Percentiles rank a stretch among this genome's conserved stretches.
Conservation (phyloP, 768 basidiomycete species). For the Boletus tomentosulus region DNA sequence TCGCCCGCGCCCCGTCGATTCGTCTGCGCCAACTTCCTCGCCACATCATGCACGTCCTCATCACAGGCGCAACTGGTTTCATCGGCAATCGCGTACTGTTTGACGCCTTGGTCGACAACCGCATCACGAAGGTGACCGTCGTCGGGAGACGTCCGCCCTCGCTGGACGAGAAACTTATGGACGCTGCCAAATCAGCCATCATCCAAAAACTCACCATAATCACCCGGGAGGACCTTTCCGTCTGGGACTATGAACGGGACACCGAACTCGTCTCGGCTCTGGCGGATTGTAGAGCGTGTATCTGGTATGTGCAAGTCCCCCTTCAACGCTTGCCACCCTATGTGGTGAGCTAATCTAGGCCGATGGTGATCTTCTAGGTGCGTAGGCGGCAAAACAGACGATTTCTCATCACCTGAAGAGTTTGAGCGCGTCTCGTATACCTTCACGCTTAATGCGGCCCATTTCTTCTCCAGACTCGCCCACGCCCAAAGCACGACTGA, state of each 20-base stretch:
- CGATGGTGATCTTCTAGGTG: constrained; percentile 12
- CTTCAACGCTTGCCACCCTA: neutral
- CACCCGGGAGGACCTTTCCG: constrained; percentile 21
- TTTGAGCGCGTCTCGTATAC: constrained; percentile 25
- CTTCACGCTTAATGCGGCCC: constrained; percentile 21
- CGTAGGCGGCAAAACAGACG: constrained; percentile 23
- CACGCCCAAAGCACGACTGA: neutral
- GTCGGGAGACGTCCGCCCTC: constrained; percentile 21
- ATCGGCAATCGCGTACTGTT: constrained; percentile 19
- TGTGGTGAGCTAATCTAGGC: constrained; percentile 2
- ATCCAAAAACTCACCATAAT: constrained; percentile 20
- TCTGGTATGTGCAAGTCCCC: constrained; percentile 14
- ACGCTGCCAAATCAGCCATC: constrained; percentile 13
- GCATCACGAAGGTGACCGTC: constrained; percentile 24
- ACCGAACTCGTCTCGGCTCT: constrained; percentile 20
- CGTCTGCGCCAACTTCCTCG: neutral
- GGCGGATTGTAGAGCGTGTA: constrained; percentile 21
- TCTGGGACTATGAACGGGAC: constrained; percentile 27
- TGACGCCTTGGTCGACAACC: constrained; percentile 16
- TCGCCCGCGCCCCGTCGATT: too few relatives aligned
- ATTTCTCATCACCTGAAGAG: constrained; percentile 19
- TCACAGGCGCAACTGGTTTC: constrained; percentile 25
- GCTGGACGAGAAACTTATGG: constrained; percentile 17
- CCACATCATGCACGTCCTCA: constrained; percentile 21
- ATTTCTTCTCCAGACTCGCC: constrained; percentile 19